These are phyloP conservation scores for Solanum piurae DNA, from an alignment of 257 asterid species.

Conservation along the genomic window DNA sequence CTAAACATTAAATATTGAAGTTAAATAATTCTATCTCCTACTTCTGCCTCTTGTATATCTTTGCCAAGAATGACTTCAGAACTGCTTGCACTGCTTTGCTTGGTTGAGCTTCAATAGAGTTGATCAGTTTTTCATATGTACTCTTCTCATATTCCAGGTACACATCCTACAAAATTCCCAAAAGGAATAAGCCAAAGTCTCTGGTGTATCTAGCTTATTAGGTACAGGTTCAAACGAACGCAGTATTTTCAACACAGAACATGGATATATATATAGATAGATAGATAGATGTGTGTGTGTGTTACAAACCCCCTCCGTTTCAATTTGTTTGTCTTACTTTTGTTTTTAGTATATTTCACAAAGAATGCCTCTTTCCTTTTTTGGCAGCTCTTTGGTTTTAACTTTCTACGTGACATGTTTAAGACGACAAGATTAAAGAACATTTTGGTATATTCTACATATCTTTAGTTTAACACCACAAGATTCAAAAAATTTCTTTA, in stretches of 20 bases:
- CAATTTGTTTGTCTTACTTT: background rate
- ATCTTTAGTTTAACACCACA: background rate
- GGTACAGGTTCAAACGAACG: background rate
- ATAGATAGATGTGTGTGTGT: background rate
- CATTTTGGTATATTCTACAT: background rate
- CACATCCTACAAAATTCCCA: slow-evolving; percentile 9
- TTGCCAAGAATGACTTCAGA: slow-evolving; percentile 24
- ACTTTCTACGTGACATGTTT: background rate
- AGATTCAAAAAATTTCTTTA: too few relatives aligned
- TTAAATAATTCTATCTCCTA: background rate
- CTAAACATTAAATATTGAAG: background rate
- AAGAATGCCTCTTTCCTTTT: background rate
- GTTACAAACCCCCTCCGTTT: background rate
- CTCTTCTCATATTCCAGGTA: slow-evolving; percentile 24
- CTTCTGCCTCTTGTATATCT: slow-evolving; percentile 35
- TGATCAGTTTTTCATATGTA: slow-evolving; percentile 17
- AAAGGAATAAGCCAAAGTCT: background rate
- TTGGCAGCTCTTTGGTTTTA: background rate
- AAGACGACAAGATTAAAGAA: background rate
- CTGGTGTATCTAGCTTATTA: background rate
- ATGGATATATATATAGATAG: background rate
- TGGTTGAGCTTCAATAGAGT: slow-evolving; percentile 23
- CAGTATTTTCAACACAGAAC: background rate
- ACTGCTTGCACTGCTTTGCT: slow-evolving; percentile 29
- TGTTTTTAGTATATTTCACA: background rate